A percentile compares a stretch with the other conserved stretches of the same genome.
phyloP scores from a whole-genome alignment of 768 basidiomycete genomes.

The Naganishia vaughanmartiniae region DNA sequence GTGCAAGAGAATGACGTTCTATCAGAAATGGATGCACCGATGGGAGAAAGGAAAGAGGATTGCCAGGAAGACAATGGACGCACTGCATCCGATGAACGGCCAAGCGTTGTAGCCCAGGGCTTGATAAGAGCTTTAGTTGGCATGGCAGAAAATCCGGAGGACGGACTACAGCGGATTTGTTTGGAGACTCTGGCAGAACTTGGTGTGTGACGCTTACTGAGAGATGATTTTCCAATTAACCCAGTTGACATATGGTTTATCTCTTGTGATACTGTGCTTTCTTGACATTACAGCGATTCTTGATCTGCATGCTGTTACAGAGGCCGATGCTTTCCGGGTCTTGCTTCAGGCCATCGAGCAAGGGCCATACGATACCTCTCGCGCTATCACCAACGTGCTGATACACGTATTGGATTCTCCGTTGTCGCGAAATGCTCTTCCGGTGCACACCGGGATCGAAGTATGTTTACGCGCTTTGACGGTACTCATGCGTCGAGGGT shows the following conservation, averaged over 20 bases:
- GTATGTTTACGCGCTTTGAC: constrained; percentile 53
- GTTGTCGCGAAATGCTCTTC: constrained; percentile 70
- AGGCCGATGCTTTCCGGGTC: constrained; percentile 79
- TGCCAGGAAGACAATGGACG: neutral
- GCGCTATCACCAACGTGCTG: constrained; percentile 74
- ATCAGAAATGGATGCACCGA: neutral
- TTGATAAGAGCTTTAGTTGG: constrained; percentile 80
- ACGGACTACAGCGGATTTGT: constrained; percentile 76
- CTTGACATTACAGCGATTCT: constrained; percentile 71
- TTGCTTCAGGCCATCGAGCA: constrained; percentile 85
- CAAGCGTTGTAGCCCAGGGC: constrained; percentile 41
- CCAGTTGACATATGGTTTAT: neutral
- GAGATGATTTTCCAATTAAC: neutral
- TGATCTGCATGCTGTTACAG: constrained; percentile 75
- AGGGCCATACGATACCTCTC: constrained; percentile 74
- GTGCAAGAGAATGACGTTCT: neutral
- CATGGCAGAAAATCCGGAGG: constrained; percentile 87
- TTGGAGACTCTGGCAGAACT: constrained; percentile 88
- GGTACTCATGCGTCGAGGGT: neutral
- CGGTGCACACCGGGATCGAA: constrained; percentile 84
- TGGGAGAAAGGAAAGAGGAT: neutral
- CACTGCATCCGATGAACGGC: neutral
- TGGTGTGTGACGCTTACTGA: constrained; percentile 57
- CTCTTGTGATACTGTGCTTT: neutral
- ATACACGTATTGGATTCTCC: constrained; percentile 82